phyloP scores from a whole-genome alignment of 1,284 basidiomycete genomes.

The Wallemia ichthyophaga region DNA sequence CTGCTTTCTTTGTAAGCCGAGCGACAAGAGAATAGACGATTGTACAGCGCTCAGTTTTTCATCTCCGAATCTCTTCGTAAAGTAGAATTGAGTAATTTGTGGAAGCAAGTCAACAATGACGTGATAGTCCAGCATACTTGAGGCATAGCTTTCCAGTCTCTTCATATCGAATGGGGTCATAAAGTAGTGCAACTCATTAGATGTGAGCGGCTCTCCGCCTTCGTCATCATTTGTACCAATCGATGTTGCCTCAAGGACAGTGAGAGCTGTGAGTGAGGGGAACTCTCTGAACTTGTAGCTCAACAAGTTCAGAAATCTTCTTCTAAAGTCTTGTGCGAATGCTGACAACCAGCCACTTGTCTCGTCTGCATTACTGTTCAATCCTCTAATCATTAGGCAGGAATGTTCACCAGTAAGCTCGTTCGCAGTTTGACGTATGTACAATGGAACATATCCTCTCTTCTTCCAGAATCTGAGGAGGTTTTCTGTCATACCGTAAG shows the following conservation, averaged over 20 bases:
- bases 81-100: slow-evolving; percentile 46
- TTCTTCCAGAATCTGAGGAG: slow-evolving; percentile 93
- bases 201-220: slow-evolving; percentile 22
- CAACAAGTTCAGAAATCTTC: slow-evolving; percentile 60
- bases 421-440: slow-evolving; percentile 73
- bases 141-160: slow-evolving; percentile 76
- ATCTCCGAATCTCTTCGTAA: slow-evolving; percentile 39
- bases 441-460: slow-evolving; percentile 65
- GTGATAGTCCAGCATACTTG: slow-evolving; percentile 88
- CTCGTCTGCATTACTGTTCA: slow-evolving; percentile 23
- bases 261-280: slow-evolving; percentile 53
- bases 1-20: slow-evolving; percentile 71
- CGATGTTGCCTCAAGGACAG: slow-evolving; percentile 58
- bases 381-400: slow-evolving; percentile 67
- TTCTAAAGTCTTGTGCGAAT: slow-evolving; percentile 80
- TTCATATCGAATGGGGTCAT: slow-evolving; percentile 86
- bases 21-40: slow-evolving; percentile 45
- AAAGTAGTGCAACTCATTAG: slow-evolving; percentile 37
- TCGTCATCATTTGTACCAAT: slow-evolving; percentile 24
- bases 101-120: slow-evolving; percentile 81
- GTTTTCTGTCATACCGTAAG: slow-evolving; percentile 70
- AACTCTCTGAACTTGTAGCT: slow-evolving; percentile 91
- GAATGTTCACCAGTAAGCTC: slow-evolving; percentile 91
- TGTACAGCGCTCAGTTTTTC: slow-evolving; percentile 51
- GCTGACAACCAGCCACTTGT: slow-evolving; percentile 51